phyloP scores from a whole-genome alignment of 1,284 basidiomycete genomes.

The Kwoniella shivajii region DNA sequence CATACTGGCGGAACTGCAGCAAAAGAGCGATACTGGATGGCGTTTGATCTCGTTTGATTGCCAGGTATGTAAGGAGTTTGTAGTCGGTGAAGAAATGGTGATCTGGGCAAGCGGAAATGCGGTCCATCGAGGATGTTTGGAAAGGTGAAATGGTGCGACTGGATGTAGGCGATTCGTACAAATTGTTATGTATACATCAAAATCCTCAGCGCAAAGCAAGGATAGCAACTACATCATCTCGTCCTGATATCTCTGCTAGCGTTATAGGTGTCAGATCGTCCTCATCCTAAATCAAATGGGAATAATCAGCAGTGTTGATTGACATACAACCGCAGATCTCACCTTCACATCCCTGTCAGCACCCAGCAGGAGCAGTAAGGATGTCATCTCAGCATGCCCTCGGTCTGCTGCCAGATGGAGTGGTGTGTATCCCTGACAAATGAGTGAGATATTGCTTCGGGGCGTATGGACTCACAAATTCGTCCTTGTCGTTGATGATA shows the following conservation, averaged over 20 bases:
- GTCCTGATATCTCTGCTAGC: slow-evolving; percentile 33
- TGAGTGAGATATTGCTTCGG: slow-evolving; percentile 49
- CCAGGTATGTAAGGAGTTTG: not conserved
- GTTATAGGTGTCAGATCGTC: slow-evolving; percentile 44
- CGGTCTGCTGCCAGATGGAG: slow-evolving; percentile 83
- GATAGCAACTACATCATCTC: slow-evolving; percentile 33
- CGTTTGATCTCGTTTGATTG: slow-evolving; percentile 16
- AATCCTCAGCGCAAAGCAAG: slow-evolving; percentile 1
- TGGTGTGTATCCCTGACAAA: slow-evolving; percentile 74
- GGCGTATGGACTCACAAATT: slow-evolving; percentile 18
- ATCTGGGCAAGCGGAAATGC: not conserved
- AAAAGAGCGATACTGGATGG: slow-evolving; percentile 53
- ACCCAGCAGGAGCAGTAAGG: slow-evolving; percentile 65
- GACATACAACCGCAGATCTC: not conserved
- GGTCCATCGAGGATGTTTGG: not conserved
- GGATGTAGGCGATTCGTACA: too few relatives aligned
- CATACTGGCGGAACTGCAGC: slow-evolving; percentile 60
- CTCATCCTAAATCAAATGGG: slow-evolving; percentile 35
- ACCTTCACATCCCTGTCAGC: slow-evolving; percentile 69
- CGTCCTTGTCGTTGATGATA: not conserved
- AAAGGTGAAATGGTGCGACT: too few relatives aligned
- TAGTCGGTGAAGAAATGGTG: not conserved
- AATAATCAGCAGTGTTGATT: not conserved
- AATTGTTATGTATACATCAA: not conserved
- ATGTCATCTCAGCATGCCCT: slow-evolving; percentile 64